Conservation (phyloP, 2,329 filamentous ascomycete genomes). For the Coniochaeta sp. region DNA sequence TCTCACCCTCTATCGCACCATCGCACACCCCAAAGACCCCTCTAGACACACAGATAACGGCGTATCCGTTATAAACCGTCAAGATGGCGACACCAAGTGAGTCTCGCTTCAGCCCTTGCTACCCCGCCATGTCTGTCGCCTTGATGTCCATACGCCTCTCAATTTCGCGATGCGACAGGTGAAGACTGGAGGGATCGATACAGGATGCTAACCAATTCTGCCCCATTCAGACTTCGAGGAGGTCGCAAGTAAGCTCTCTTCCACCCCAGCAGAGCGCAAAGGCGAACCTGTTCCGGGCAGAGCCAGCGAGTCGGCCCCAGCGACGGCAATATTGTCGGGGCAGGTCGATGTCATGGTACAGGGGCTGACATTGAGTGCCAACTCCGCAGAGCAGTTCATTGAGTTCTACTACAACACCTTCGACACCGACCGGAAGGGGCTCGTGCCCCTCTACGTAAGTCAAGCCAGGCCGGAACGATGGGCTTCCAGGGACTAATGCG, state of each 20-base stretch:
- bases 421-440: constrained; percentile 59
- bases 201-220: background rate
- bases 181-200: background rate
- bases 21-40: background rate
- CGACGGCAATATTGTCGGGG: background rate
- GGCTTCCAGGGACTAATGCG: background rate
- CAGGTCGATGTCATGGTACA: background rate
- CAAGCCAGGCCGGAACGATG: background rate
- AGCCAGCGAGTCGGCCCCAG: background rate
- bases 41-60: background rate
- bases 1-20: background rate
- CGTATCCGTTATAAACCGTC: constrained; percentile 5
- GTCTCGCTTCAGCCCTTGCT: constrained; percentile 9
- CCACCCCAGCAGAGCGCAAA: background rate
- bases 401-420: constrained; percentile 87
- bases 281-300: background rate
- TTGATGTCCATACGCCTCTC: background rate
- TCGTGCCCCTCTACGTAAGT: constrained; percentile 75
- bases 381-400: constrained; percentile 69
- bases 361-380: background rate
- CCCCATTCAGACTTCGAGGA: constrained; percentile 31
- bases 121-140: constrained; percentile 4
- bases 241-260: constrained; percentile 34
- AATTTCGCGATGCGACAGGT: background rate
- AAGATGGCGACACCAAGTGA: constrained; percentile 27